A percentile compares a stretch with the other conserved stretches of the same genome.
phyloP scores from a whole-genome alignment of 257 asterid genomes.

The Agastache rugosa region DNA sequence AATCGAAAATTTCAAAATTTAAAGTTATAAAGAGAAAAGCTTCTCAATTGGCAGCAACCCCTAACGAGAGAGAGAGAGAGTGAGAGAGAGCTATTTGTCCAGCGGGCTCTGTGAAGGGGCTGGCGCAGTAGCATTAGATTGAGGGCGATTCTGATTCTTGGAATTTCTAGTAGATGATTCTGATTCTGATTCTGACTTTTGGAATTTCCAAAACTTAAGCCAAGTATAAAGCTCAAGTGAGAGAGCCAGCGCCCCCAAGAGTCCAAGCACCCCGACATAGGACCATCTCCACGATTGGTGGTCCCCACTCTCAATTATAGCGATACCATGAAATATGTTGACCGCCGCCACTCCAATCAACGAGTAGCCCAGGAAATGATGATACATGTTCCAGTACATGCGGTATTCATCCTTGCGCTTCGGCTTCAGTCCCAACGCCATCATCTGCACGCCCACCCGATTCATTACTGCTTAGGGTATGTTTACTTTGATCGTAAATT shows the following conservation, averaged over 20 bases:
- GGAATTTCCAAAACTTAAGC: slow-evolving; percentile 15
- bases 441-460: no score
- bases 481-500: no score
- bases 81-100: background rate
- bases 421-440: slow-evolving; percentile 56
- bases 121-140: background rate
- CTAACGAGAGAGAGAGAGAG: background rate
- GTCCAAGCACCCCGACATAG: slow-evolving; percentile 43
- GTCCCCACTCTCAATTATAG: slow-evolving; percentile 31
- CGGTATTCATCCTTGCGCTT: slow-evolving; percentile 31
- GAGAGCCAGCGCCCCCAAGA: slow-evolving; percentile 35
- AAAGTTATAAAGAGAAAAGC: no score
- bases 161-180: no score
- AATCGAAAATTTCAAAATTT: no score
- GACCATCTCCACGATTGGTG: slow-evolving; percentile 47
- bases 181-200: no score
- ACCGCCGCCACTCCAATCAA: slow-evolving; percentile 42
- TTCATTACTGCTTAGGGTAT: no score
- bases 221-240: slow-evolving; percentile 47
- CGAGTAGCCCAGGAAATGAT: slow-evolving; percentile 57
- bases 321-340: slow-evolving; percentile 56
- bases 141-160: background rate
- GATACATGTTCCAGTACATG: slow-evolving; percentile 64
- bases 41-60: no score
- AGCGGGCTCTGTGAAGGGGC: background rate